phyloP scores from a whole-genome alignment of 192 early-diverging fungal genomes.

The Chytriomyces sp. region DNA sequence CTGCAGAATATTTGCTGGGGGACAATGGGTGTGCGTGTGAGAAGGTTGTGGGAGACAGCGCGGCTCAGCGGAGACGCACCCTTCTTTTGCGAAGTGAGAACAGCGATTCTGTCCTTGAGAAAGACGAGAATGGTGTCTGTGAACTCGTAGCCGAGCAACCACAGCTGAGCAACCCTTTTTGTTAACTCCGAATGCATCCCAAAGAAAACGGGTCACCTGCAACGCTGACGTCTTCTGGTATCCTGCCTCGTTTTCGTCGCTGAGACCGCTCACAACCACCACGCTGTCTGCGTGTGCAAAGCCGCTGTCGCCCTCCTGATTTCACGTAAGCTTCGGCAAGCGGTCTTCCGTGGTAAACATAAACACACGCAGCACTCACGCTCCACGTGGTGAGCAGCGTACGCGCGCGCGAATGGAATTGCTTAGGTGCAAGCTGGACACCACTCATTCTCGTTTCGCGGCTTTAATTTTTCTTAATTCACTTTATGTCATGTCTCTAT shows the following conservation, averaged over 20 bases:
- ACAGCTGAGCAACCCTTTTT: no score
- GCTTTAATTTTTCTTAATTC: no score
- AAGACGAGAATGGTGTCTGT: constrained; percentile 82
- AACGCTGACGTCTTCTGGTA: constrained; percentile 74
- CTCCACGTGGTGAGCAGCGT: constrained; percentile 2
- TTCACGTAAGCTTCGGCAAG: no score
- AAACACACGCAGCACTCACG: no score
- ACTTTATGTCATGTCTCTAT: no score
- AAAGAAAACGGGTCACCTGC: constrained; percentile 41
- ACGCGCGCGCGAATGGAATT: constrained; percentile 21
- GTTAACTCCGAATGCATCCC: no score
- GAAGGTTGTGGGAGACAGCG: no score
- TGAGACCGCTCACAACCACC: constrained; percentile 20
- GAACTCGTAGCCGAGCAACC: constrained; percentile 93
- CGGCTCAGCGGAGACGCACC: no score
- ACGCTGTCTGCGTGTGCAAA: constrained; percentile 7
- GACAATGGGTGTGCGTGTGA: no score
- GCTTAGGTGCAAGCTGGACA: constrained; percentile 12
- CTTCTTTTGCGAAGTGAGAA: constrained; percentile 82
- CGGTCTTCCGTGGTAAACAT: no score
- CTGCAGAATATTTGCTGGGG: constrained; percentile 66
- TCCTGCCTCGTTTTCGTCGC: constrained; percentile 64
- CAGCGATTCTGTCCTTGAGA: constrained; percentile 70
- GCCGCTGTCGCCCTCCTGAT: no score
- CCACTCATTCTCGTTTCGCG: no score